Conservation (phyloP, 306 rosid genomes). For the Albizia julibrissin region DNA sequence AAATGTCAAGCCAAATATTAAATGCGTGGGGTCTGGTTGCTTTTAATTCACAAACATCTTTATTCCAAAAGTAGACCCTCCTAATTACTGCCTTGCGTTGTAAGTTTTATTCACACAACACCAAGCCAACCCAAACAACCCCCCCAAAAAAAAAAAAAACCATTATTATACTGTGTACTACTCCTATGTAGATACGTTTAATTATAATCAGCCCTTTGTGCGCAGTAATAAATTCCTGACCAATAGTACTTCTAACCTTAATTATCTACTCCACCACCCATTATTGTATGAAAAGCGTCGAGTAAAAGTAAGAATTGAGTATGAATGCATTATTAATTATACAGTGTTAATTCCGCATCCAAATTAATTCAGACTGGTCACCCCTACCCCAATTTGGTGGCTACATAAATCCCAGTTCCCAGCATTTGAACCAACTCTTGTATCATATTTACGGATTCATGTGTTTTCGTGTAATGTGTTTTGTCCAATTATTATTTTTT, state of each 20-base stretch:
- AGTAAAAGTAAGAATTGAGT: neutral
- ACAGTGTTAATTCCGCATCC: no score
- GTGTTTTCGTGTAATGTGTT: neutral
- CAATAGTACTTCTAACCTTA: neutral
- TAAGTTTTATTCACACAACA: neutral
- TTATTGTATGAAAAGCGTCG: neutral
- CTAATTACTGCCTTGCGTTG: neutral
- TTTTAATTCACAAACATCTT: neutral
- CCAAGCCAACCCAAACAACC: no score
- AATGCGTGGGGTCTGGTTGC: neutral
- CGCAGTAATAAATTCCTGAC: neutral
- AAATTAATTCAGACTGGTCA: neutral
- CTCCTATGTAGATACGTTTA: no score
- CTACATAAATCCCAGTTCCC: neutral
- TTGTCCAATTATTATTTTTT: no score
- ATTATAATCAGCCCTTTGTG: neutral
- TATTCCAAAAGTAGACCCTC: neutral
- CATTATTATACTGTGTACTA: neutral
- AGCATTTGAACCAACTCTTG: neutral
- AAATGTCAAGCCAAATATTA: neutral
- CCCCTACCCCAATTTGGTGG: neutral
- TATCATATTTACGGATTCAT: neutral
- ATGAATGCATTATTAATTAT: neutral
- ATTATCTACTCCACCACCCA: neutral
- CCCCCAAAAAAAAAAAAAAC: no score